Conservation (phyloP, 2,329 filamentous ascomycete species). For the Hypoxylon sp. region DNA sequence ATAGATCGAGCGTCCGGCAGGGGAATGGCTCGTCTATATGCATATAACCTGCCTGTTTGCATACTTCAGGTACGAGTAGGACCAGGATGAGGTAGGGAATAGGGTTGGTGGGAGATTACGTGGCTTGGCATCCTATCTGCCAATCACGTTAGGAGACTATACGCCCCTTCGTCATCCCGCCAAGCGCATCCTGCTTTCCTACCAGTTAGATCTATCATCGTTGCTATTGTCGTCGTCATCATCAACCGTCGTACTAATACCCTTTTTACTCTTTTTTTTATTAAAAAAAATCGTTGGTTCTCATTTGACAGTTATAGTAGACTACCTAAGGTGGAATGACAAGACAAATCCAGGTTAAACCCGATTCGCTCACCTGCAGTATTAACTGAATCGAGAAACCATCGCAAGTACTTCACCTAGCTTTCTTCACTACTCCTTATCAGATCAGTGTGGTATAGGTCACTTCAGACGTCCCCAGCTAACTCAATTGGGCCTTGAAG, state of each 20-base stretch:
- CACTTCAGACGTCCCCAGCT: not conserved
- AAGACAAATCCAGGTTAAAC: not conserved
- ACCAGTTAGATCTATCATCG: not conserved
- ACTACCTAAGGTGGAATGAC: no score
- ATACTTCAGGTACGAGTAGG: not conserved
- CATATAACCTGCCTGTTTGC: not conserved
- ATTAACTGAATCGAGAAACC: not conserved
- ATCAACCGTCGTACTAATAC: not conserved
- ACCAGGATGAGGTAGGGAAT: not conserved
- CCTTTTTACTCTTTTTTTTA: not conserved
- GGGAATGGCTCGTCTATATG: not conserved
- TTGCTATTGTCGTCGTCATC: constrained; percentile 4
- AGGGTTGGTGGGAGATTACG: constrained; percentile 24
- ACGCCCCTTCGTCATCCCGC: constrained; percentile 16
- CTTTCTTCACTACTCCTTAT: not conserved
- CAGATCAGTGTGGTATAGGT: not conserved
- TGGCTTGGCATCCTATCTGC: constrained; percentile 21
- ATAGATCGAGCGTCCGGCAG: not conserved
- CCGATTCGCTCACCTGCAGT: not conserved
- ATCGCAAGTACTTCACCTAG: not conserved
- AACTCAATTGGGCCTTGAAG: not conserved
- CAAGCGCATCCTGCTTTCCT: not conserved
- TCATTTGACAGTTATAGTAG: not conserved
- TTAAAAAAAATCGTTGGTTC: not conserved
- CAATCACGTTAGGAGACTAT: constrained; percentile 16